Evolutionary conservation across 2,329 filamentous ascomycete species (phyloP).

Genomic region (Ceratocystiopsis sp.): DNA sequence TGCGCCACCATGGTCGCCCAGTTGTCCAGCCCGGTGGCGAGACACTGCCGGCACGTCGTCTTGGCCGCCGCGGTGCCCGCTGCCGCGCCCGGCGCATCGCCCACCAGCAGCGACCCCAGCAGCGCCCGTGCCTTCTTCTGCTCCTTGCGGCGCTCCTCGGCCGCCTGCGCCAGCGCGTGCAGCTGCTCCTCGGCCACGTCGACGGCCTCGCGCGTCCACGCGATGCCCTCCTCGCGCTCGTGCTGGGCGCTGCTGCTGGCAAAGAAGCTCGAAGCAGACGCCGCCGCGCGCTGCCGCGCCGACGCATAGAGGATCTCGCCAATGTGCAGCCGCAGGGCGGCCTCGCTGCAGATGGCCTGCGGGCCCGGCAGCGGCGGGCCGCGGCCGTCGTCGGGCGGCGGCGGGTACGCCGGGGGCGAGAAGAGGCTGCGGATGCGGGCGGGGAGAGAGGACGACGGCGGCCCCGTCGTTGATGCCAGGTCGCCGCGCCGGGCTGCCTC

Average conservation of each 20-base stretch:
- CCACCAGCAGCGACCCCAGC: neutral
- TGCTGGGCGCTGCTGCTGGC: conserved; percentile 21
- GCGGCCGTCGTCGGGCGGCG: conserved; percentile 53
- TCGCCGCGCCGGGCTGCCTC: too few species aligned
- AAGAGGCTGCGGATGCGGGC: conserved; percentile 1
- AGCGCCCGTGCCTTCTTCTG: neutral
- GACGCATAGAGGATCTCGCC: conserved; percentile 75
- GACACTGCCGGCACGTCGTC: conserved; percentile 58
- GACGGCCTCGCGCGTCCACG: conserved; percentile 81
- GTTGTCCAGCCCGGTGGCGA: conserved; percentile 59
- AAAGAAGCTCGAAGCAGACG: conserved; percentile 53
- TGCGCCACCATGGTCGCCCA: conserved; percentile 67
- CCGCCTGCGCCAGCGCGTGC: conserved; percentile 22
- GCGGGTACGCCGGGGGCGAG: conserved; percentile 36
- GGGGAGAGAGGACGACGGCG: neutral
- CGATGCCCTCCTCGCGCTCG: conserved; percentile 51
- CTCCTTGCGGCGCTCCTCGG: neutral
- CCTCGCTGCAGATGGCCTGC: conserved; percentile 63
- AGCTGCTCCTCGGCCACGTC: conserved; percentile 59
- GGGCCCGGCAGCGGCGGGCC: conserved; percentile 46
- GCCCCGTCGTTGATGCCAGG: neutral
- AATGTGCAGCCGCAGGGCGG: conserved; percentile 73
- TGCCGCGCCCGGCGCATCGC: neutral
- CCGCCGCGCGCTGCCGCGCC: conserved; percentile 44
- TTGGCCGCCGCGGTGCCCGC: conserved; percentile 17